Evolutionary conservation across 2,329 filamentous ascomycete species (phyloP).

Genomic region (Aspergillus pseudoviridinutans): DNA sequence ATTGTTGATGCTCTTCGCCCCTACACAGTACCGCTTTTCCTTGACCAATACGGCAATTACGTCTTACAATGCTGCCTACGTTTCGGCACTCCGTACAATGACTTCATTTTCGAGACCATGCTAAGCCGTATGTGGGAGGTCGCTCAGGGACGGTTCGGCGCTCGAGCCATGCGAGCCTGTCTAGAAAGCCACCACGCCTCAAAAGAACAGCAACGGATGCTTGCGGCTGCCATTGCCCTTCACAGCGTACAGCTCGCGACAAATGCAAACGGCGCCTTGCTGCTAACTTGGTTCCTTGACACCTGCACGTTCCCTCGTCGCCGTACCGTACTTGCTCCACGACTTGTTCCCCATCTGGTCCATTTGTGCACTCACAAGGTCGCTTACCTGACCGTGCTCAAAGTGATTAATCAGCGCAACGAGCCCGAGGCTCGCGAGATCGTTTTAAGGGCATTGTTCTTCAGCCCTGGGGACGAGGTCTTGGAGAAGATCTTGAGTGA

Average conservation of each 20-base stretch:
- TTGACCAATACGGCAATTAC: constrained; percentile 98
- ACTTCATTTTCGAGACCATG: constrained; percentile 99
- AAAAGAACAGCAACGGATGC: constrained; percentile 91
- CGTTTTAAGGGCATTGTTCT: constrained; percentile 87
- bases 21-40: constrained; percentile 85
- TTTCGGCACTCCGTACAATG: constrained; percentile 82
- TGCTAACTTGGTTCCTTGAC: constrained; percentile 96
- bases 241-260: constrained; percentile 95
- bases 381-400: constrained; percentile 91
- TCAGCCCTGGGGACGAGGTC: constrained; percentile 78
- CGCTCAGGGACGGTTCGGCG: constrained; percentile 87
- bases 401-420: constrained; percentile 96
- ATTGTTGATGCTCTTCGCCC: constrained; percentile 81
- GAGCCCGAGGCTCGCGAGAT: constrained; percentile 88
- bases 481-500: constrained; percentile 89
- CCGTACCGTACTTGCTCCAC: constrained; percentile 84
- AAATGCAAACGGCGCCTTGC: constrained; percentile 88
- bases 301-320: constrained; percentile 94
- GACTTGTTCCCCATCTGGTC: constrained; percentile 86
- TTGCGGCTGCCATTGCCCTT: constrained; percentile 90
- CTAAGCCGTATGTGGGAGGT: constrained; percentile 90
- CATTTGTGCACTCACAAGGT: constrained; percentile 98
- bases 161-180: constrained; percentile 93
- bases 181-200: constrained; percentile 92
- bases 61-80: constrained; percentile 94